Evolutionary conservation across 805 yeast species (phyloP), one percentile per base, ranked within the genome.

Genomic region (Pichia rugopelliculosa): DNA sequence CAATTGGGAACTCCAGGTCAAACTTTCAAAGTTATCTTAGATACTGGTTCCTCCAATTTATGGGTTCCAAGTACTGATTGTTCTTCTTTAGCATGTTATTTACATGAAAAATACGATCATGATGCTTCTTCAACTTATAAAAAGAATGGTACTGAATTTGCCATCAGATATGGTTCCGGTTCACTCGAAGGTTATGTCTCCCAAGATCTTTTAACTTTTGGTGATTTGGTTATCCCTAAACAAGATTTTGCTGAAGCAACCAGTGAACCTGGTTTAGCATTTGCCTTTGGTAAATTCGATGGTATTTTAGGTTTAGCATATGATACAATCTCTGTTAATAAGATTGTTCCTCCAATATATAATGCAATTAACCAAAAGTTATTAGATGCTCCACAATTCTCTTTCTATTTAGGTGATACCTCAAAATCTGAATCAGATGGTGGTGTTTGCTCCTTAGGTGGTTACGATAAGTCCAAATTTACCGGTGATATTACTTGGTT

Each of bases 201-300:
- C 38, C 85, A 85, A 65, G 99, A 93, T 65, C 72, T 81, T 39
- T 70, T 93, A 59, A 72, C 77, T 52, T 71, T 93, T 54, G 98
- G 97, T 51, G 93, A 83, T 62, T 79, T 93, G 70, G 69, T 73
- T 47, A 90, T 93, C 62, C 84, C 89, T 56, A 72, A 83, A 55
- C 98, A 91, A 73, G 95, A 84, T 65, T 93, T 93, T 64, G 98
- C 96, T 52, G 99, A 93, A 75, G 91, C 96, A 54, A 93, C 99
- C 50, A 79, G 80, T 59, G 99, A 93, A 74, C 98, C 98, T 39
- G 99, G 99, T 48, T 77, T 93, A 57, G 93, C 97, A 0, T 93
- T 93, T 72, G 98, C 99, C 45, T 93, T 93, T 69, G 99, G 96
- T 68, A 91, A 93, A 71, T 93, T 93, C 66, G 99, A 93, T 66